Evolutionary conservation across 345 rosid species (phyloP).

Genomic region (Eucalyptus marginata): DNA sequence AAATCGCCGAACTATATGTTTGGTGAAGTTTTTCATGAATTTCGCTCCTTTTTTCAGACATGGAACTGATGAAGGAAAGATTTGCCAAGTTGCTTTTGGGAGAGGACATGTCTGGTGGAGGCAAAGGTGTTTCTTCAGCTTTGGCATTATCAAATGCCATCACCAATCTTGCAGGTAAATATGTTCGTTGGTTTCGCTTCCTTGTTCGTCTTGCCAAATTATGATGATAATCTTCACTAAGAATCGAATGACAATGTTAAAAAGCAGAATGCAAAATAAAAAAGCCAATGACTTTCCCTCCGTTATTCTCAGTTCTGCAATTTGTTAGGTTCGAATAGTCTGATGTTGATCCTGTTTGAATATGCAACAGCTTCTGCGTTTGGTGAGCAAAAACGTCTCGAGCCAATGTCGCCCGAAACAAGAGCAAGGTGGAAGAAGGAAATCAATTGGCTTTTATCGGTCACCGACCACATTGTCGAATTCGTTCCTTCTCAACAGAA

Average conservation of each 20-base stretch:
- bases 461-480: constrained; percentile 59
- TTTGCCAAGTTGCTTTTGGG: constrained; percentile 57
- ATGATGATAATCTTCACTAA: background rate
- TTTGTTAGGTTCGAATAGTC: background rate
- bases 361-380: constrained; percentile 12
- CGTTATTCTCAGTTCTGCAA: background rate
- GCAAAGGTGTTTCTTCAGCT: constrained; percentile 70
- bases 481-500: constrained; percentile 54
- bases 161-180: constrained; percentile 15
- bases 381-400: constrained; percentile 21
- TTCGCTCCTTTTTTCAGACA: constrained; percentile 11
- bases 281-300: background rate
- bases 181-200: background rate
- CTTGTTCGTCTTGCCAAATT: background rate
- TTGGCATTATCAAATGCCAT: constrained; percentile 51
- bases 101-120: constrained; percentile 73
- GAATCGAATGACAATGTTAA: background rate
- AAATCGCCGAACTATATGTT: background rate
- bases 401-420: constrained; percentile 56
- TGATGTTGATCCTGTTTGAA: background rate
- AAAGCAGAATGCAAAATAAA: background rate
- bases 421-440: constrained; percentile 57
- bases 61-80: constrained; percentile 63
- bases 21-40: background rate
- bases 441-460: constrained; percentile 57